A percentile compares a stretch with the other conserved stretches of the same genome.
phyloP scores from a whole-genome alignment of 179 eudicot genomes.

The Corrigiola litoralis region DNA sequence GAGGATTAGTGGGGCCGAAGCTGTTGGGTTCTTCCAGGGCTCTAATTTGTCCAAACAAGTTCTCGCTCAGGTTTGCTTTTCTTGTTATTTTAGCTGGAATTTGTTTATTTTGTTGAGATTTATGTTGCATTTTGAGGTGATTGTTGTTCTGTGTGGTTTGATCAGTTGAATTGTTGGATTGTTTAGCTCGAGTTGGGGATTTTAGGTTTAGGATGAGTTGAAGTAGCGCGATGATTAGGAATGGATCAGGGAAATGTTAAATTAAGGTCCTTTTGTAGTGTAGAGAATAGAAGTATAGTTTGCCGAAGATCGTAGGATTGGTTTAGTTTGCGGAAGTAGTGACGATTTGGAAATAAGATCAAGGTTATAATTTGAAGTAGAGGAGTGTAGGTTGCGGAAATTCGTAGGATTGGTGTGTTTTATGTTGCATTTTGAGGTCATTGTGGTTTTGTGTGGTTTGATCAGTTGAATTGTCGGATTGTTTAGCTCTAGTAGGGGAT shows the following conservation, averaged over 20 bases:
- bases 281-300: too few species aligned
- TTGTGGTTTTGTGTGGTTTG: neutral
- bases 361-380: too few species aligned
- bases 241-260: too few species aligned
- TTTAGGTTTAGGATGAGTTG: too few species aligned
- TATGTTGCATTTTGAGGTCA: neutral
- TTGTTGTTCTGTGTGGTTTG: neutral
- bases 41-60: slow-evolving; percentile 70
- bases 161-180: neutral
- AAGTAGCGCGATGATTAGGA: neutral
- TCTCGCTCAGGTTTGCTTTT: slow-evolving; percentile 47
- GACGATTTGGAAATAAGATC: too few species aligned
- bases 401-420: neutral
- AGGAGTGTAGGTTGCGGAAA: too few species aligned
- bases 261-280: too few species aligned
- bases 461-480: neutral
- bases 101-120: neutral
- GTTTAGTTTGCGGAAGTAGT: too few species aligned
- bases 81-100: neutral
- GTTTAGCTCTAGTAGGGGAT: too few species aligned
- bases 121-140: neutral
- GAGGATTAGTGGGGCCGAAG: slow-evolving; percentile 82
- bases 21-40: slow-evolving; percentile 80
- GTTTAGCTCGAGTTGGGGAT: too few species aligned
- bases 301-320: too few species aligned